Base-by-base conservation (phyloP, 2,329 filamentous ascomycete genomes). In the Dactylellina cionopaga region DNA sequence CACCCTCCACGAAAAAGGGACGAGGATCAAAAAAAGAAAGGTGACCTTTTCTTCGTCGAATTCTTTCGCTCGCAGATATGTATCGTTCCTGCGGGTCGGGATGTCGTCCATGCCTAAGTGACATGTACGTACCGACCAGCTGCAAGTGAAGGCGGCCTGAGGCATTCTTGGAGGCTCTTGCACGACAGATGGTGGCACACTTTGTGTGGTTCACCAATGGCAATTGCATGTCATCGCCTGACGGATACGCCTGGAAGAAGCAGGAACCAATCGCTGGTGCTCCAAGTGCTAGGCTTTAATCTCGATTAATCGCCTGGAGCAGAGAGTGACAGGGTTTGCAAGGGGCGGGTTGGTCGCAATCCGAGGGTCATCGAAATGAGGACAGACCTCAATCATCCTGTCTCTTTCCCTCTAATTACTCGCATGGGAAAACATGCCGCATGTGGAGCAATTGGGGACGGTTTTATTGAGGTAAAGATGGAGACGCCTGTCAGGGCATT, bases 291-390 rank as follows among this genome's bases (percentile, higher is more conserved):
- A 39, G 41, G 43, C 31, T 41, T 58, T 66, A 66, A 66, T 66
- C 62, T 66, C 62, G 41, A 66, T 54, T 58, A 58, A 65, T 65
- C 60, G 60, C 60, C 39, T 54, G 52, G 49, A n/a, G 39, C 49
- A 44, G 25, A 58, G 54, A 43, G 9, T 31, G 54, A 43, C 47
- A 60, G 44, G 64, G 64, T 70, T 41, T 41, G 27, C 47, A 47
- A 54, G 59, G 64, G 66, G 56, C 41, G 43, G 56, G 43, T 49
- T 71, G 66, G 66, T 71, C 66, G 66, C 66, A 64, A 71, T 71
- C 60, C 59, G 66, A 64, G 52, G 65, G 59, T 71, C 58, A 51
- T 58, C 24, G 49, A 63, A 54, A 59, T 69, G 64, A 54, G 52
- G 52, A 37, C 29, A 37, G 49, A 54, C 15, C 19, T 29, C 24